Base-by-base conservation (phyloP, 2,329 filamentous ascomycete species). In the Claviceps cyperi region DNA sequence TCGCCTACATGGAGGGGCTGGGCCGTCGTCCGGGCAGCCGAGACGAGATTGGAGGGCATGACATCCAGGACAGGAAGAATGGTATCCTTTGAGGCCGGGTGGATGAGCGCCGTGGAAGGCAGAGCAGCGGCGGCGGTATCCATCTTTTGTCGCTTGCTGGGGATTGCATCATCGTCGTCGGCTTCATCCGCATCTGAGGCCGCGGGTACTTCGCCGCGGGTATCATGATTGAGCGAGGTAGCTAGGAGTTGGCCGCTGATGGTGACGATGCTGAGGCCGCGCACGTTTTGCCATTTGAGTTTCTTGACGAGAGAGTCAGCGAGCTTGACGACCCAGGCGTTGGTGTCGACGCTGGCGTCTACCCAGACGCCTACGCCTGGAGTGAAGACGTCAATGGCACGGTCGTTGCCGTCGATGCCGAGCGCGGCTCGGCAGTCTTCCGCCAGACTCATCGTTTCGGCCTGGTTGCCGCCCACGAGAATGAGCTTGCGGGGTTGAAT, bases 1-100 rank as follows among this genome's bases (percentile, higher is more conserved):
- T 98, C 92, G 54, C 92, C 92, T 3, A 98, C 92, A 64, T 97
- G 92, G 44, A 98, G 80, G 11, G 92, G 89, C 55, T 91, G 88
- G 0, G 88, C 83, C 36, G 84, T 81, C 3, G 86, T 83, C 53
- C 86, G 77, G 7, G 84, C 83, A 0, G 85, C 83, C 0, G 86
- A 83, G 3, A 81, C 78, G 66, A 90, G 71, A 51, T 70, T 74
- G 8, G 68, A 65, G 4, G 78, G 77, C 4, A 81, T 62, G 13
- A 80, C 64, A 53, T 78, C 75, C 8, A 82, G 67, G 0, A 68
- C 73, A 0, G 76, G 76, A 36, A 76, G 64, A 13, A 61, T 54
- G 1, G 61, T 54, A 2, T 62, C 59, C 21, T 35, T 35, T 8
- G 41, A 28, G 8, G 48, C 6, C 2, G 40, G 17, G 8, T 41